These are phyloP conservation scores for Hypoxylon sp. DNA, from an alignment of 2,329 filamentous ascomycete species.

Conservation along the genomic window DNA sequence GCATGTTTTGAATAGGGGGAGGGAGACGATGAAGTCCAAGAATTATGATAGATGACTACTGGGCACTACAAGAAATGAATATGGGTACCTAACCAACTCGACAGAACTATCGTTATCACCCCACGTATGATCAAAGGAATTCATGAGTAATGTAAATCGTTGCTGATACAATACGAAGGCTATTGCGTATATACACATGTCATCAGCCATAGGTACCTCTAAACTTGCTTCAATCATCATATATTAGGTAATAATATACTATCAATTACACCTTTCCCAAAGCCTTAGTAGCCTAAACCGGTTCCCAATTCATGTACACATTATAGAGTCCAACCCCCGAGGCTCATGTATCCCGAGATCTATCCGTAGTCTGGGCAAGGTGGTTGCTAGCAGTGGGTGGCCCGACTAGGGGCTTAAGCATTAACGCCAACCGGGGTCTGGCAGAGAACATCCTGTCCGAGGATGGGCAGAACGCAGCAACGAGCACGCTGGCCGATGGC, in stretches of 20 bases:
- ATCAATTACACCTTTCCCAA: constrained; percentile 24
- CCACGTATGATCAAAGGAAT: background rate
- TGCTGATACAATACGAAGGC: background rate
- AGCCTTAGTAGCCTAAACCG: constrained; percentile 24
- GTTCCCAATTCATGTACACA: background rate
- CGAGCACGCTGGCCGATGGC: constrained; percentile 63
- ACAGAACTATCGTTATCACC: background rate
- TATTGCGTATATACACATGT: background rate
- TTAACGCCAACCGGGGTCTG: constrained; percentile 50
- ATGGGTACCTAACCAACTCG: too few species aligned
- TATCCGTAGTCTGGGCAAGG: background rate
- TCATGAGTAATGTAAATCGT: background rate
- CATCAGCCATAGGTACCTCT: background rate
- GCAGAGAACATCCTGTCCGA: constrained; percentile 55
- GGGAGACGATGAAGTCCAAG: background rate
- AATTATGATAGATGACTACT: background rate
- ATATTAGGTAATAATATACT: constrained; percentile 2
- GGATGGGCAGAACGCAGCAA: constrained; percentile 66
- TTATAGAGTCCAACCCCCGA: constrained; percentile 1
- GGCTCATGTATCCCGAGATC: constrained; percentile 4
- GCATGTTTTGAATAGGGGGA: background rate
- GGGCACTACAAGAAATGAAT: too few species aligned
- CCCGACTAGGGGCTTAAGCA: constrained; percentile 20
- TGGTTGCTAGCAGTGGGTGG: background rate
- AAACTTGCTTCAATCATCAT: background rate